Base-by-base conservation (phyloP, 106 monocot species). In the Narthecium ossifragum region DNA sequence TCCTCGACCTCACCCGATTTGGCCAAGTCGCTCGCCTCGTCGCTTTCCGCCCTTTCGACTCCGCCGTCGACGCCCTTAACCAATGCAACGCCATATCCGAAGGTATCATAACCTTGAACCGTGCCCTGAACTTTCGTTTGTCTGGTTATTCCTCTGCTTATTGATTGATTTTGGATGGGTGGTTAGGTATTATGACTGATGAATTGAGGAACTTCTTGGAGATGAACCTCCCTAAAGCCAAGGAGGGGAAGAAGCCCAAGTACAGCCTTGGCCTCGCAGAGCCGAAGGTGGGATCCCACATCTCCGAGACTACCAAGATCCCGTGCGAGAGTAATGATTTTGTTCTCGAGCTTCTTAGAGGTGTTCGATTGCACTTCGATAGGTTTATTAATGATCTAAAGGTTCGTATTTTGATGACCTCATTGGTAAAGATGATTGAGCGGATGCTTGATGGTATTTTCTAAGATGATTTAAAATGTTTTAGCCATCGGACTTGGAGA, bases 31-130 rank as follows among this genome's bases (percentile, higher is more conserved):
- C 86, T 36, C 80, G 76, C 62, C 71, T 96, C 59, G 66, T 53
- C 51, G 80, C 90, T 20, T 96, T 96, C 76, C 61, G 70, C 15
- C 96, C 96, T 9, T 96, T 90, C 75, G 58, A 73, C 22, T 90
- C 96, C 48, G 86, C 96, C 27, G 67, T 90, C 23, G 96, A 96
- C 29, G 96, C 96, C 34, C 86, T 90, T 39, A 86, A 81, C 63
- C 96, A 96, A 55, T 84, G 83, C 77, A 96, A 96, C 66, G 96
- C 90, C 37, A 66, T 96, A 32, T 96, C 96, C 24, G 90, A 96
- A 81, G 93, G 85, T 75, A 50, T 29, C 17, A n/a, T n/a, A n/a
- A n/a, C n/a, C n/a, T n/a, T n/a, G n/a, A n/a, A n/a, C n/a, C n/a
- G n/a, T n/a, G n/a, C n/a, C n/a, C n/a, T n/a, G 18, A 34, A 20